Evolutionary conservation across 2,329 filamentous ascomycete genomes (phyloP), one percentile per base, ranked within the genome.

Genomic region (Cladosporium colombiae): DNA sequence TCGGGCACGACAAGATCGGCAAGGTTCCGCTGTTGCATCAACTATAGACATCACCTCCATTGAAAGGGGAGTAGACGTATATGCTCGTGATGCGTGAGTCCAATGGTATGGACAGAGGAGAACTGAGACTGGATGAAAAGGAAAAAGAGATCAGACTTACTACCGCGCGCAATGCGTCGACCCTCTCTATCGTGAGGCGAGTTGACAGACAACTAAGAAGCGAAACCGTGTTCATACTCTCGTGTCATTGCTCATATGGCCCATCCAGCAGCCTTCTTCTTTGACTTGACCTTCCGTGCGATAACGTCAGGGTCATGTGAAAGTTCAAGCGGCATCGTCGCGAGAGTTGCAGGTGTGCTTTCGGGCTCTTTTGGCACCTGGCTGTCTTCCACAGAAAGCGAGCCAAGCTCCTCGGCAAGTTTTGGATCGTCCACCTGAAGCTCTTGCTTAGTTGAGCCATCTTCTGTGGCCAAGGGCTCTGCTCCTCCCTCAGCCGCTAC

Each of bases 231-330:
- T 62, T 62, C 60, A 62, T 62, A 53, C 35, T 46, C 33, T 63
- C 49, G 49, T 63, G 49, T 63, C 49, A 25, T 46, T 29, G 37
- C 50, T 74, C 69, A 78, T 66, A 78, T 78, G 27, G 74, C 71
- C 76, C 76, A 78, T 6, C 76, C 76, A 50, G 70, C 71, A 52
- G 74, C 74, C 68, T 76, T 77, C 70, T 78, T 78, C 69, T 75
- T 76, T 46, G 70, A 70, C 35, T 71, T 72, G 35, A 74, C 70
- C 67, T 75, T 76, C 65, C 74, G 72, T 6, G 72, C 68, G 35
- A 71, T 69, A 2, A 70, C 69, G 55, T 72, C 72, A 25, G 71
- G 67, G 35, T 75, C 72, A 3, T 70, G 64, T 18, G 70, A 68
- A 33, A 76, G 61, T n/a, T 76, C 74, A 10, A 77, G 53, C 4